Percentiles rank a stretch among this genome's conserved stretches.
Evolutionary conservation across 1,284 basidiomycete species (phyloP).

Genomic region (Ustilago loliicola): DNA sequence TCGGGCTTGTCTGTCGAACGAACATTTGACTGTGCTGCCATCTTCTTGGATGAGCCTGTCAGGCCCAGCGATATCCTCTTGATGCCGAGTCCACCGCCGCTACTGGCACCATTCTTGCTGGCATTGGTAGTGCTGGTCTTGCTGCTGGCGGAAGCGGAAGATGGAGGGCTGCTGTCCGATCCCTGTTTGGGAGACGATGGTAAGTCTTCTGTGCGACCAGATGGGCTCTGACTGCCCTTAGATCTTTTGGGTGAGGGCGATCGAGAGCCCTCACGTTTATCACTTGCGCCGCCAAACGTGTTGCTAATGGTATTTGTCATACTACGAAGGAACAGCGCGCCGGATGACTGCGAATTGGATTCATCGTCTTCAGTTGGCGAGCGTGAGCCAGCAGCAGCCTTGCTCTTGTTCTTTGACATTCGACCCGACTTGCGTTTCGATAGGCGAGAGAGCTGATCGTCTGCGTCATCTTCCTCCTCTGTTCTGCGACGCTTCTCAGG

Average conservation of each 20-base stretch:
- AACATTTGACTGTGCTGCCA: slow-evolving; percentile 48
- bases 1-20: slow-evolving; percentile 41
- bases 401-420: slow-evolving; percentile 34
- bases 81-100: slow-evolving; percentile 34
- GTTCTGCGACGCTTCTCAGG: slow-evolving; percentile 74
- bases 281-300: slow-evolving; percentile 28
- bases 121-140: slow-evolving; percentile 18
- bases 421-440: slow-evolving; percentile 51
- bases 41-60: slow-evolving; percentile 46
- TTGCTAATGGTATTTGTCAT: slow-evolving; percentile 50
- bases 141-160: not conserved
- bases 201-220: slow-evolving; percentile 14
- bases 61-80: slow-evolving; percentile 54
- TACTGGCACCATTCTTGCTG: slow-evolving; percentile 24
- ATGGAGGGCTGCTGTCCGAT: slow-evolving; percentile 14
- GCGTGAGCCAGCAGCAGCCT: slow-evolving; percentile 6
- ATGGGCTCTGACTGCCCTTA: slow-evolving; percentile 8
- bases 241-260: slow-evolving; percentile 40
- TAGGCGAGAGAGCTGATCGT: slow-evolving; percentile 47
- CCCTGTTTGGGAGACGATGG: slow-evolving; percentile 21
- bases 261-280: slow-evolving; percentile 30
- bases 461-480: slow-evolving; percentile 51
- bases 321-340: slow-evolving; percentile 38
- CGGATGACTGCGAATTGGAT: slow-evolving; percentile 13
- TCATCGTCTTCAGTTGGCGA: slow-evolving; percentile 20